Base-by-base conservation (phyloP, 192 early-diverging fungal species). In the Entomortierella beljakovae region DNA sequence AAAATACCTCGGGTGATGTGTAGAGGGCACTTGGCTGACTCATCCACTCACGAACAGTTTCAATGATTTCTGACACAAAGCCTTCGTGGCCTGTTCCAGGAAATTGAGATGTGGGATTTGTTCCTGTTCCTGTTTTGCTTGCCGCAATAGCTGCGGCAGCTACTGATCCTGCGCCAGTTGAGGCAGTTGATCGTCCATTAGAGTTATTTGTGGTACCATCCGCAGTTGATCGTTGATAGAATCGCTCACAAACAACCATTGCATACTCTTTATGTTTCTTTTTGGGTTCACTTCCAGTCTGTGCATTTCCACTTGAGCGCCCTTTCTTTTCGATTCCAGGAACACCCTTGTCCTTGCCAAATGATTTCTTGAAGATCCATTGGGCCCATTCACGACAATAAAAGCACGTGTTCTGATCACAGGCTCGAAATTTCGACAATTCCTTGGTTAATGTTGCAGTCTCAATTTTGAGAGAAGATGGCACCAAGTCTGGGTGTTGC, bases 381-480 rank as follows among this genome's bases (percentile, higher is more conserved):
- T 88, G 88, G 31, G 91, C 90, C 92, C 92, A 94, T 75, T 94
- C 92, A 34, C 92, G 90, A 64, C 92, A 94, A 62, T 92, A 94
- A 42, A 91, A 90, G 65, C 90, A 89, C 26, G 86, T 89, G 55
- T 85, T 85, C 68, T 84, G 84, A 69, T 92, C 91, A 53, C 92
- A 94, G 20, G 92, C 84, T 10, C 92, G 86, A 67, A 90, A 94
- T 57, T 90, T 82, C 9, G 81, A 69, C 50, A 94, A 63, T 67
- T 94, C 92, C 64, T 94, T 94, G 33, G 89, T 83, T 42, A 92
- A 75, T 6, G 82, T 63, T 52, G 73, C 82, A 1, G 86, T 88
- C 25, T 92, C 90, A 16, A 94, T 85, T 61, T 87, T 87, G n/a
- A 93, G 75, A 40, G 83, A 82, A 3, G 88, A 86, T 13, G 75